Base-by-base conservation (phyloP, 2,329 filamentous ascomycete genomes). In the Talaromyces funiculosus region DNA sequence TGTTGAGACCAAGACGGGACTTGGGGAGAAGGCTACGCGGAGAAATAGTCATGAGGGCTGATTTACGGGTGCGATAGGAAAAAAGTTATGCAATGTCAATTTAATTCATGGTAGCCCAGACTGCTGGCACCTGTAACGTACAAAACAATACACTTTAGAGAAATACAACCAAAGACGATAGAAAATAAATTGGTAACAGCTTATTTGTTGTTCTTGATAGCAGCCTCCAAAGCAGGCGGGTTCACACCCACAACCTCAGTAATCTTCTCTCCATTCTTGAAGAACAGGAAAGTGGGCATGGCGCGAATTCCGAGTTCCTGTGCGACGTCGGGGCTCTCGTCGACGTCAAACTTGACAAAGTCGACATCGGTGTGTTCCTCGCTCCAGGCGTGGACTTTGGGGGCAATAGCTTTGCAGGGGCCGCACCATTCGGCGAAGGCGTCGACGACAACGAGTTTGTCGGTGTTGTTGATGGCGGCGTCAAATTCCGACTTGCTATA, bases 321-420 rank as follows among this genome's bases (percentile, higher is more conserved):
- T 33, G 90, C 86, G 54, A 96, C 83, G 1, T 90, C 86, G 66
- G 86, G 80, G 42, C 93, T 80, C 65, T 91, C 81, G 75, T 97
- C 92, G 69, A 97, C 92, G 75, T 97, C 92, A 72, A 97, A 81
- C 84, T 96, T 94, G 83, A 86, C 86, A 79, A 96, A 97, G 75
- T 84, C 81, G 66, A 88, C 82, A 66, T 80, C 74, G 65, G 83
- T 75, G 78, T 84, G 84, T 61, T 77, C 73, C 45, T 87, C 75
- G 69, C 65, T 84, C 73, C 77, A 88, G 83, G 87, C 82, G 68
- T 82, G 82, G 61, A 96, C 80, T 64, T 86, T 77, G 62, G 92
- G 93, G 18, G 91, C 85, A 70, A 97, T 94, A 69, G 87, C 83
- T 82, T 92, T 96, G 88, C 93, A 97, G 63, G 93, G 93, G 63